Base-by-base conservation (phyloP, 2,329 filamentous ascomycete genomes). In the Nannizziopsis arthrosporioides region DNA sequence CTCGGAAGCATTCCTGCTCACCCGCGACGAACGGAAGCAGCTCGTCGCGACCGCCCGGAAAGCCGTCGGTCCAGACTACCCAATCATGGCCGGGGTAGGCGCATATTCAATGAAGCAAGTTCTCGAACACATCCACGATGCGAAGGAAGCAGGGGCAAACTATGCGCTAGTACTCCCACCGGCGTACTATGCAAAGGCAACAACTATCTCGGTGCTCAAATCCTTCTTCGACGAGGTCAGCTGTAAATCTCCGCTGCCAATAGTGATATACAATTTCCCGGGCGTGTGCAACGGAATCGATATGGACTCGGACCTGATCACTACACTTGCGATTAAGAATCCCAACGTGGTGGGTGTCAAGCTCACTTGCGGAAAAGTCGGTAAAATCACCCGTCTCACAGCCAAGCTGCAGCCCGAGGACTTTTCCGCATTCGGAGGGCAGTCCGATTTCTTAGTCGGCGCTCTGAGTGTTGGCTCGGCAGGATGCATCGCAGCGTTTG, bases 381-480 rank as follows among this genome's bases (percentile, higher is more conserved):
- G 73, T 34, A 81, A 81, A 63, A 76, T 78, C 55, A 75, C 75
- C 11, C 70, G 77, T 2, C 63, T 80, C 2, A 67, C 73, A 1
- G 73, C 71, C 31, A 66, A 67, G 14, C 70, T 83, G 50, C 62
- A 72, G 0, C 63, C 73, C 0, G 69, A 75, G 1, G 62, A 72
- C 9, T 88, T 88, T 58, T 76, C 81, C 1, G 76, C 79, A 0
- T 86, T 78, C 57, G 82, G 81, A 0, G 84, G 84, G 0, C 82
- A 87, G 65, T 78, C 77, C 1, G 84, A 88, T 58, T 87, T 84
- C 61, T 63, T 87, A 36, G 66, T 80, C 22, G 74, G 71, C 1
- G 76, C 74, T 0, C 55, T 80, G 11, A 68, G 69, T 1, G 68
- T 71, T 2, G 76, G 77, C 1, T 70, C 68, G 15, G 69, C 72